These are phyloP conservation scores for Phaseolus coccineus DNA, from an alignment of 331 rosid species.

Conservation along the genomic window DNA sequence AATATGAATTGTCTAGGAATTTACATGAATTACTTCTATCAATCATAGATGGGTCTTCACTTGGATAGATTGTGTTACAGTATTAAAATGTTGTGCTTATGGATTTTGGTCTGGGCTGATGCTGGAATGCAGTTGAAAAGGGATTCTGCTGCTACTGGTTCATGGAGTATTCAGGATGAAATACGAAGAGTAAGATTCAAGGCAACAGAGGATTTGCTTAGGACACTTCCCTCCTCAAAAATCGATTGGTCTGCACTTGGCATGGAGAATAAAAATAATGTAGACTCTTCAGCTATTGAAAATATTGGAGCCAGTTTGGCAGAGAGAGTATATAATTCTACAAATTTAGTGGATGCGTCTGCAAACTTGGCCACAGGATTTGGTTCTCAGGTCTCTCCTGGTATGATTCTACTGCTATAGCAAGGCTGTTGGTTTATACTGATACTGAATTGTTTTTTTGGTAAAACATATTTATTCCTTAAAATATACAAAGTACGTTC, in stretches of 20 bases:
- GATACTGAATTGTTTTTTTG: slow-evolving; percentile 28
- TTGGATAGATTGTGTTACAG: slow-evolving; percentile 22
- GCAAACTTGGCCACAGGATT: slow-evolving; percentile 48
- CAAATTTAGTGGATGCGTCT: slow-evolving; percentile 47
- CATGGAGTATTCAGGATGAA: slow-evolving; percentile 99
- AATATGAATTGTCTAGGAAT: slow-evolving; percentile 27
- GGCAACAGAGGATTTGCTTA: slow-evolving; percentile 95
- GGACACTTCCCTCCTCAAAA: slow-evolving; percentile 73
- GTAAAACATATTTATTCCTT: slow-evolving; percentile 29
- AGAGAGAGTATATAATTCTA: slow-evolving; percentile 51
- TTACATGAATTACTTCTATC: slow-evolving; percentile 31
- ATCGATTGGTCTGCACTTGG: slow-evolving; percentile 69
- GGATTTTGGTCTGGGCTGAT: slow-evolving; percentile 43
- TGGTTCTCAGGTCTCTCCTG: slow-evolving; percentile 46
- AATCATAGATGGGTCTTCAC: slow-evolving; percentile 35
- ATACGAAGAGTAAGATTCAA: slow-evolving; percentile 85
- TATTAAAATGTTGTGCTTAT: slow-evolving; percentile 33
- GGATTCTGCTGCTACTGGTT: slow-evolving; percentile 70
- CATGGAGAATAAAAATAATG: slow-evolving; percentile 54
- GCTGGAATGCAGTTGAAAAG: slow-evolving; percentile 70
- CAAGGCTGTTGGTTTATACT: slow-evolving; percentile 40
- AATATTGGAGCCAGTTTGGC: slow-evolving; percentile 47
- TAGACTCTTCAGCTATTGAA: slow-evolving; percentile 52
- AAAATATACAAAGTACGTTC: slow-evolving; percentile 4
- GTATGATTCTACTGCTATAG: slow-evolving; percentile 50